phyloP scores from a whole-genome alignment of 495 filamentous ascomycete genomes.

The Talaromyces proteolyticus region DNA sequence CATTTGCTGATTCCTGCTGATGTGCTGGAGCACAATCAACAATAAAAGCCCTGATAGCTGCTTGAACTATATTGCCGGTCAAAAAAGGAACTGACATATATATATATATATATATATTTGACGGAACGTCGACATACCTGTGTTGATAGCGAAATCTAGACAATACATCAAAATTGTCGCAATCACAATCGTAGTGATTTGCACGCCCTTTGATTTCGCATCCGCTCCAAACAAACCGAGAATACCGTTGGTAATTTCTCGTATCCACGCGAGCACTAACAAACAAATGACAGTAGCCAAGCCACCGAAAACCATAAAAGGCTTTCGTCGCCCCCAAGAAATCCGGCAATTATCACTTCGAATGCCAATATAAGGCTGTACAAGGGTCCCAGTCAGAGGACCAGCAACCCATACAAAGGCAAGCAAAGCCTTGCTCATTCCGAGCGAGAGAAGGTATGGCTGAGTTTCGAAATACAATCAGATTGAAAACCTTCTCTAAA shows the following conservation, averaged over 20 bases:
- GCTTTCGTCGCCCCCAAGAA: conserved; percentile 77
- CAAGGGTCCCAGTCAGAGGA: conserved; percentile 75
- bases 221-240: conserved; percentile 67
- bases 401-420: conserved; percentile 93
- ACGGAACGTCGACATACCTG: conserved; percentile 46
- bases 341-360: conserved; percentile 80
- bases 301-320: conserved; percentile 78
- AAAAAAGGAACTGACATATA: conserved; percentile 3
- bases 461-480: conserved; percentile 15
- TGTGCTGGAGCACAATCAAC: conserved; percentile 85
- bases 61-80: conserved; percentile 57
- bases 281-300: conserved; percentile 66
- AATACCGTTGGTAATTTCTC: conserved; percentile 67
- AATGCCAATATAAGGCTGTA: conserved; percentile 93
- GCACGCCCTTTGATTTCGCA: conserved; percentile 51
- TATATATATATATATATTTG: conserved; percentile 6
- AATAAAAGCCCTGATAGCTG: conserved; percentile 81
- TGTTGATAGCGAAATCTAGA: conserved; percentile 88
- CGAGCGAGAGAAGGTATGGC: conserved; percentile 68
- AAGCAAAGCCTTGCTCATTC: conserved; percentile 88
- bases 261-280: conserved; percentile 75
- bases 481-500: background rate
- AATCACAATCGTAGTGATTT: conserved; percentile 55
- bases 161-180: conserved; percentile 82
- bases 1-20: conserved; percentile 84